Conservation (phyloP, 768 basidiomycete species). For the Crucibulum laeve region DNA sequence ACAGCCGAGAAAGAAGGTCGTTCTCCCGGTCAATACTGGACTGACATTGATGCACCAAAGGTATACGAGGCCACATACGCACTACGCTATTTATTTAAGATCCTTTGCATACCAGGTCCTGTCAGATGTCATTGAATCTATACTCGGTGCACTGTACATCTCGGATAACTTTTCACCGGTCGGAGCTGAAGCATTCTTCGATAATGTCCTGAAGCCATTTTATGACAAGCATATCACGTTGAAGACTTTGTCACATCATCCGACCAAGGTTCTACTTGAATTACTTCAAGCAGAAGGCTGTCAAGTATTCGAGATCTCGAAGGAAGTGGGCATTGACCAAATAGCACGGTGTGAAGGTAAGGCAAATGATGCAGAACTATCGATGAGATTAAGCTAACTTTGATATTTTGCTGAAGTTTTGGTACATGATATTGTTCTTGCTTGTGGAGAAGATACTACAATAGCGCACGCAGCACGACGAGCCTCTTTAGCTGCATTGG, state of each 20-base stretch:
- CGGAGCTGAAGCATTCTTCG: constrained; percentile 63
- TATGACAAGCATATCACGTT: constrained; percentile 73
- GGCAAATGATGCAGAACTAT: constrained; percentile 11
- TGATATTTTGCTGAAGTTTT: constrained; percentile 42
- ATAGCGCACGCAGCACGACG: constrained; percentile 51
- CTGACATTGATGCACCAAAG: constrained; percentile 74
- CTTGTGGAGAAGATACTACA: constrained; percentile 50
- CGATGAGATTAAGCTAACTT: neutral
- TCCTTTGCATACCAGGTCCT: constrained; percentile 45
- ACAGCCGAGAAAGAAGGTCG: constrained; percentile 44
- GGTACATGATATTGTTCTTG: constrained; percentile 62
- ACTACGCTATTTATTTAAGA: constrained; percentile 1
- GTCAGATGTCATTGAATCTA: constrained; percentile 77
- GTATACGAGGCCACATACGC: constrained; percentile 26
- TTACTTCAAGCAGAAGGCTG: constrained; percentile 71
- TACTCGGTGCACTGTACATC: constrained; percentile 76
- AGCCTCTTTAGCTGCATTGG: constrained; percentile 63
- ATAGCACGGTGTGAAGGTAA: constrained; percentile 49
- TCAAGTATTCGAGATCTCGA: constrained; percentile 56
- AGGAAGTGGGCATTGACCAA: constrained; percentile 34
- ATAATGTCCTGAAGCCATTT: constrained; percentile 69
- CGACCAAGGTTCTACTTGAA: constrained; percentile 72
- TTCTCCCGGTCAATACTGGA: constrained; percentile 71
- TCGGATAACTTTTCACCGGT: constrained; percentile 64
- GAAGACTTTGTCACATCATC: constrained; percentile 71